Evolutionary conservation across 768 basidiomycete species (phyloP).

Genomic region (Saitozyma sp.): DNA sequence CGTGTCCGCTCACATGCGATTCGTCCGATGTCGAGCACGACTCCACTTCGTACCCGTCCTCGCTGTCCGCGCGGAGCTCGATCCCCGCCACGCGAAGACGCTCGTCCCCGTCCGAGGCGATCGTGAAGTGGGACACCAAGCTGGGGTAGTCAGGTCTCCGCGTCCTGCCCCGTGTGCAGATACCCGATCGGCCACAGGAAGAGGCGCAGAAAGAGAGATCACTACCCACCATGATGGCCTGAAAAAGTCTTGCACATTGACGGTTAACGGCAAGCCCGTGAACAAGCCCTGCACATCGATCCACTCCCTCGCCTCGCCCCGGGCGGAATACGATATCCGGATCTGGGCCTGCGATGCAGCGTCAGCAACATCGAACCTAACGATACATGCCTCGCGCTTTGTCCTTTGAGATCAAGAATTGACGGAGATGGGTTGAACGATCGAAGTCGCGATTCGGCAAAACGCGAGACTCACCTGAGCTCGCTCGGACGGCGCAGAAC

Average conservation of each 20-base stretch:
- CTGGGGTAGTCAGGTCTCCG: slow-evolving; percentile 55
- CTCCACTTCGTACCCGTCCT: slow-evolving; percentile 18
- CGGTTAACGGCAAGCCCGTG: slow-evolving; percentile 76
- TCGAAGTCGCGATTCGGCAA: no score
- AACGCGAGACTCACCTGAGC: slow-evolving; percentile 28
- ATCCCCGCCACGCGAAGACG: slow-evolving; percentile 65
- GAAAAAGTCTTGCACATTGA: slow-evolving; percentile 97
- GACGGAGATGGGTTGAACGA: no score
- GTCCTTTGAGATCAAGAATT: no score
- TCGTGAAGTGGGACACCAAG: slow-evolving; percentile 84
- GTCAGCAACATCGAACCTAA: no score
- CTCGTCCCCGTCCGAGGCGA: slow-evolving; percentile 76
- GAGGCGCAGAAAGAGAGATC: background rate
- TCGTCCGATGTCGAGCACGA: slow-evolving; percentile 10
- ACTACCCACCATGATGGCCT: slow-evolving; percentile 69
- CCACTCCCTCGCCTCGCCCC: slow-evolving; percentile 14
- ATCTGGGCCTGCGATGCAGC: slow-evolving; percentile 60
- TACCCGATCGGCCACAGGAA: no score
- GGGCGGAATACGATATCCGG: slow-evolving; percentile 67
- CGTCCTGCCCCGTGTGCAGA: background rate
- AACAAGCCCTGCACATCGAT: slow-evolving; percentile 45
- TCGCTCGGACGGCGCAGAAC: slow-evolving; percentile 54
- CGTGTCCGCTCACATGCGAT: slow-evolving; percentile 50
- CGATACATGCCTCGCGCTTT: no score
- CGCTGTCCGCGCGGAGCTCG: slow-evolving; percentile 16